Evolutionary conservation across 345 rosid genomes (phyloP).

Genomic region (Mercurialis annua): DNA sequence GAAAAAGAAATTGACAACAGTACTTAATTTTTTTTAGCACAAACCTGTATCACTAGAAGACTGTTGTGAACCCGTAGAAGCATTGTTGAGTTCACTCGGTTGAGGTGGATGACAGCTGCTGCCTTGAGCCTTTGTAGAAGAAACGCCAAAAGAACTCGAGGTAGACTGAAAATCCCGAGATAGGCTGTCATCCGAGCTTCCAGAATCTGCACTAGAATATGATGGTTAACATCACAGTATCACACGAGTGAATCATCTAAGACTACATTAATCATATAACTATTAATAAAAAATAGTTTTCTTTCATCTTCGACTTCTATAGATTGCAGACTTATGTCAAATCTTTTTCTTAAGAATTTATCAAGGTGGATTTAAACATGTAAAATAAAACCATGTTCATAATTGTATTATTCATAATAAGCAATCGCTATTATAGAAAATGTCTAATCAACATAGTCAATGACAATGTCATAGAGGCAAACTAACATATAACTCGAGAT

Average conservation of each 20-base stretch:
- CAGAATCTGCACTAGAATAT: conserved; percentile 22
- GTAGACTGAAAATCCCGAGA: conserved; percentile 6
- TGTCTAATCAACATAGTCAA: background rate
- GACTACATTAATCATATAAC: background rate
- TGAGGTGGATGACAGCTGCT: conserved; percentile 16
- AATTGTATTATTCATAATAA: background rate
- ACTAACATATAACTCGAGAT: background rate
- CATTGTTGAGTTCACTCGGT: conserved; percentile 14
- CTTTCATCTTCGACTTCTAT: background rate
- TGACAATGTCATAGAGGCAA: background rate
- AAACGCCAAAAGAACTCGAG: conserved; percentile 6
- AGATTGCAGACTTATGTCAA: conserved; percentile 1
- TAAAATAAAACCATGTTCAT: too few relatives aligned
- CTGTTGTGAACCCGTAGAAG: background rate
- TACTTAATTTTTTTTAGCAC: background rate
- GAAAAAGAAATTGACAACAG: background rate
- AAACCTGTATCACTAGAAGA: background rate
- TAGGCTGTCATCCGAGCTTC: conserved; percentile 14
- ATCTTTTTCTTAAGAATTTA: background rate
- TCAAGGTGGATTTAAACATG: background rate
- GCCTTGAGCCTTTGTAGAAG: conserved; percentile 12
- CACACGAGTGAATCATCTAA: background rate
- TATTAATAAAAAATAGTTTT: background rate
- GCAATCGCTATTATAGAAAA: background rate
- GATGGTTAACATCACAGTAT: conserved; percentile 15